Conservation (phyloP, 179 eudicot genomes). For the Heliamphora pulchella region DNA sequence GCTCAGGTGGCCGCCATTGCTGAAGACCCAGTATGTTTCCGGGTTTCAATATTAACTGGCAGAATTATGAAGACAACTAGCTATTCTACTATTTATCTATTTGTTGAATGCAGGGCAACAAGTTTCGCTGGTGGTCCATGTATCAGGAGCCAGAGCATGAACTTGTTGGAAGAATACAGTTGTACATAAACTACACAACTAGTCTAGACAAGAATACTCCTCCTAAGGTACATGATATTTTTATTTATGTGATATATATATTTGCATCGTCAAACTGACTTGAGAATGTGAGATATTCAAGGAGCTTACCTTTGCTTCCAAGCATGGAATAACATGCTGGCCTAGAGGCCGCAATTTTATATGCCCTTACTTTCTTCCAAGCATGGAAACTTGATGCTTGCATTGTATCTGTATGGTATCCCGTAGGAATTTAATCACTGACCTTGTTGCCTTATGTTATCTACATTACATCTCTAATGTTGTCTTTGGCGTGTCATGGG, state of each 20-base stretch:
- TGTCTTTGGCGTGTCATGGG: not conserved
- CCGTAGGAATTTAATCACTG: not conserved
- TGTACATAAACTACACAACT: constrained; percentile 63
- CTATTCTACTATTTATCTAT: constrained; percentile 13
- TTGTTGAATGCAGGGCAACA: constrained; percentile 54
- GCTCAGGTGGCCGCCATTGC: constrained; percentile 82
- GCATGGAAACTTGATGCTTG: not conserved
- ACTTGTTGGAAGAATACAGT: constrained; percentile 74
- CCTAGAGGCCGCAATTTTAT: too few relatives aligned
- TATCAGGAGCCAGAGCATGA: constrained; percentile 87
- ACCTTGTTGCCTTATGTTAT: not conserved
- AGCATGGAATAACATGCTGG: too few relatives aligned
- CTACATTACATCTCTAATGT: not conserved
- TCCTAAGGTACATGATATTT: constrained; percentile 48
- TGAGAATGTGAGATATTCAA: too few relatives aligned
- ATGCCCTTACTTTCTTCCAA: too few relatives aligned
- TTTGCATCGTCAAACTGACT: not conserved
- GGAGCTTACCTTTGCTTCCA: too few relatives aligned
- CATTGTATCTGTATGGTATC: not conserved
- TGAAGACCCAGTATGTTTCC: constrained; percentile 57
- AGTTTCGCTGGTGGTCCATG: constrained; percentile 80
- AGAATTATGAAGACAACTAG: not conserved
- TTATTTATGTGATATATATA: not conserved
- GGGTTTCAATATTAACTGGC: constrained; percentile 4
- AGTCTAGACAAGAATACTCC: constrained; percentile 50